These are phyloP conservation scores for Schizothecium vesticola DNA, from an alignment of 495 filamentous ascomycete species.

Conservation along the genomic window DNA sequence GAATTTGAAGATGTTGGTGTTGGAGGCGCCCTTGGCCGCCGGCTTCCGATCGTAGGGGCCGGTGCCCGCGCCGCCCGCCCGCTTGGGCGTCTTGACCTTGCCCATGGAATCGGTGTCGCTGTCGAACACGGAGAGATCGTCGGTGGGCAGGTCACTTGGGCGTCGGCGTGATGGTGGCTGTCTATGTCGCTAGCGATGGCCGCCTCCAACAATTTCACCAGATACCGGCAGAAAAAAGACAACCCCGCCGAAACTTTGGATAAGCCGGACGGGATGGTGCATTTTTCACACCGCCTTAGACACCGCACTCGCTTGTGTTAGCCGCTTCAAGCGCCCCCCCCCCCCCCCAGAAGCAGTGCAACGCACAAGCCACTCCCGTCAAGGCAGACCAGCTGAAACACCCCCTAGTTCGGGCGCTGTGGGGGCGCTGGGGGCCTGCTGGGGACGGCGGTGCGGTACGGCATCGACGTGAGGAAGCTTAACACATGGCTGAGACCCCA, in stretches of 20 bases:
- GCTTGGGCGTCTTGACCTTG: slow-evolving; percentile 59
- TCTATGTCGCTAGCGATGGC: slow-evolving; percentile 1
- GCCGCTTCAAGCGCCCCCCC: background rate
- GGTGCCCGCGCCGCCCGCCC: slow-evolving; percentile 45
- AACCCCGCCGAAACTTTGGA: slow-evolving; percentile 20
- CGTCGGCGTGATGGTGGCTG: background rate
- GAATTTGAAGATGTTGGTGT: slow-evolving; percentile 78
- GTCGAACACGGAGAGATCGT: background rate
- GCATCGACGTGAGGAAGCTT: background rate
- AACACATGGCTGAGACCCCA: background rate
- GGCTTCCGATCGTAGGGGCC: slow-evolving; percentile 53
- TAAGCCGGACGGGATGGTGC: background rate
- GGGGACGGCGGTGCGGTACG: background rate
- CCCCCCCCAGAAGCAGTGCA: background rate
- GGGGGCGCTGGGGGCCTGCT: background rate
- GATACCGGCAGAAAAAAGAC: slow-evolving; percentile 24
- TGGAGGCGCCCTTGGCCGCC: slow-evolving; percentile 39
- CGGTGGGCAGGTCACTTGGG: background rate
- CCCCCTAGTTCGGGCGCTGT: background rate
- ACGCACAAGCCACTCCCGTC: background rate
- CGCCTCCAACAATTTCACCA: slow-evolving; percentile 18
- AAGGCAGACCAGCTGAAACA: slow-evolving; percentile 4
- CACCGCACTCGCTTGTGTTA: slow-evolving; percentile 1
- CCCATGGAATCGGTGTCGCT: slow-evolving; percentile 38
- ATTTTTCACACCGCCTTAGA: slow-evolving; percentile 10